A percentile compares a stretch with the other conserved stretches of the same genome.
Evolutionary conservation across 352 stramenopile species (phyloP).

Genomic region (Phytophthora vignae): DNA sequence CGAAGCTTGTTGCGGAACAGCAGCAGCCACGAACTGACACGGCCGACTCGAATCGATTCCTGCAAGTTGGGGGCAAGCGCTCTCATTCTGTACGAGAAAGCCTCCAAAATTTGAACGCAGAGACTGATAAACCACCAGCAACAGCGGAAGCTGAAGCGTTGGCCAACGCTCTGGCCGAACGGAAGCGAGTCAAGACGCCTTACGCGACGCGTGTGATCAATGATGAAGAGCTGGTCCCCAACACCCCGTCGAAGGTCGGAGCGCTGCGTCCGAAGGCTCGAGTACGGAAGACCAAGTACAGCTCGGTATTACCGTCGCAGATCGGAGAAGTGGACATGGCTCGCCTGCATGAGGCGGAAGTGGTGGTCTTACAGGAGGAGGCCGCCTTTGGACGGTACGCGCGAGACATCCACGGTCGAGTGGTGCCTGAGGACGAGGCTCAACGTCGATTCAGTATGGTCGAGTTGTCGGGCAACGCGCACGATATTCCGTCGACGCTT

Average conservation of each 20-base stretch:
- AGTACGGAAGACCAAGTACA: conserved; percentile 17
- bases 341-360: conserved; percentile 75
- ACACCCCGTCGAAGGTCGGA: conserved; percentile 22
- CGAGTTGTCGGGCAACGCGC: conserved; percentile 59
- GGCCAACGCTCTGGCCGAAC: conserved; percentile 44
- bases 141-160: conserved; percentile 34
- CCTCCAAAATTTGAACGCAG: conserved; percentile 4
- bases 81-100: conserved; percentile 15
- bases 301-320: conserved; percentile 57
- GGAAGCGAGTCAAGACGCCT: conserved; percentile 71
- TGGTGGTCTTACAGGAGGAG: conserved; percentile 79
- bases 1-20: conserved; percentile 25
- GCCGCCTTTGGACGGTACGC: conserved; percentile 63
- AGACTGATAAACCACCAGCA: neutral
- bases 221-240: conserved; percentile 78
- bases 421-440: conserved; percentile 76
- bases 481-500: conserved; percentile 36
- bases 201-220: conserved; percentile 90
- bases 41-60: conserved; percentile 48
- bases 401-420: conserved; percentile 68
- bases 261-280: conserved; percentile 23
- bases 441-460: conserved; percentile 63
- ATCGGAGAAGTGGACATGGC: conserved; percentile 90
- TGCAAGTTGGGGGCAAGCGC: conserved; percentile 73
- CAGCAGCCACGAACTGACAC: neutral